Base-by-base conservation (phyloP, 176 grass and related monocot species). In the Poa annua region DNA sequence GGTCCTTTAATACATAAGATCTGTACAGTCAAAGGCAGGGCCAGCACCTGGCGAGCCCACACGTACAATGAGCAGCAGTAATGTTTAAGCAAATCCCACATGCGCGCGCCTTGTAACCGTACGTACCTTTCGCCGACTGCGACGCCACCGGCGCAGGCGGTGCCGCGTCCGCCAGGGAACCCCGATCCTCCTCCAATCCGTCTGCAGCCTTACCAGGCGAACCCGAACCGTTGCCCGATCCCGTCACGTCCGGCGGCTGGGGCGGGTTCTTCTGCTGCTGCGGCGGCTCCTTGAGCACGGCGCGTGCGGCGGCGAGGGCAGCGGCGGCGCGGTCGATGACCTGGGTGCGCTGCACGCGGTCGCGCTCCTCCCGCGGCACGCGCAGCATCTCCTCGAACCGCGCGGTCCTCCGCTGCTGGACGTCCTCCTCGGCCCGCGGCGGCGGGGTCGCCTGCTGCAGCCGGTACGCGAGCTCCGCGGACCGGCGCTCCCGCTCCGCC, bases 301-400 rank as follows among this genome's bases (percentile, higher is more conserved):
- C 87, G 26, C 89, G 96, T 2, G 92, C 91, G 8, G 96, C 91
- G 3, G 92, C 96, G 49, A 95, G 87, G 3, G 96, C 96, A 0
- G 96, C 96, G 1, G 92, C 89, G n/a, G 96, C 96, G 20, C 96
- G 92, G 69, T 98, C 96, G 77, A 98, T 95, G 79, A 98, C 86
- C 85, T 93, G 92, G 19, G 65, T 83, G 71, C 92, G 79, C 84
- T 98, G 96, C 73, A 91, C 82, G 32, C 92, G 82, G 79, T 98
- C 93, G 16, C 96, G 87, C 89, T 95, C 96, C 87, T 98, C 87
- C 25, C 7, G 66, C 4, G 93, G 96, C 29, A 98, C 96, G 34
- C 85, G 64, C 73, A 95, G 87, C 74, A 98, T 82, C 77, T 88
- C 82, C 74, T 98, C 82, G 75, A 98, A 98, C 80, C 81, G 80